Percentiles rank a stretch among this genome's conserved stretches.
Conservation (phyloP, 768 basidiomycete species). For the Leccinum arenicola region DNA sequence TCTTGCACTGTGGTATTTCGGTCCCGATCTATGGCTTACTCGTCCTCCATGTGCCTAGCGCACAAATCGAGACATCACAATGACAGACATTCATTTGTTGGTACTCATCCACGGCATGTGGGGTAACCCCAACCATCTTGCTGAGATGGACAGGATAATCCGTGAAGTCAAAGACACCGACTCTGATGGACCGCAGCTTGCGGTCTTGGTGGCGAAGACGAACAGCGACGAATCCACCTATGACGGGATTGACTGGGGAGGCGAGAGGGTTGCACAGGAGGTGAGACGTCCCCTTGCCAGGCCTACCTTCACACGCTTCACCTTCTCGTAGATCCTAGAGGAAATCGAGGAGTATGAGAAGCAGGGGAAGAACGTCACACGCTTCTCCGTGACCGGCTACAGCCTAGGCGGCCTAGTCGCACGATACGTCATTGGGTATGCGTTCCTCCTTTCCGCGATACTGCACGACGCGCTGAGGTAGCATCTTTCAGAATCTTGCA, state of each 20-base stretch:
- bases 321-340: slow-evolving; percentile 46
- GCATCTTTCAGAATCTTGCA: slow-evolving; percentile 49
- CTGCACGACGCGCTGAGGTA: slow-evolving; percentile 5
- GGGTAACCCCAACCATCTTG: slow-evolving; percentile 70
- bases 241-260: slow-evolving; percentile 84
- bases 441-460: neutral
- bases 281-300: slow-evolving; percentile 34
- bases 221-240: slow-evolving; percentile 69
- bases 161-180: slow-evolving; percentile 38
- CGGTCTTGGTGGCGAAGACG: slow-evolving; percentile 62
- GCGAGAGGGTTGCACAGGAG: slow-evolving; percentile 77
- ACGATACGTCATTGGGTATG: slow-evolving; percentile 72
- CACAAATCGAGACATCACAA: slow-evolving; percentile 11
- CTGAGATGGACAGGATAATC: slow-evolving; percentile 53
- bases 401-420: slow-evolving; percentile 79
- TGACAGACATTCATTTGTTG: slow-evolving; percentile 38
- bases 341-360: slow-evolving; percentile 51
- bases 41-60: neutral
- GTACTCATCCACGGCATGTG: slow-evolving; percentile 69
- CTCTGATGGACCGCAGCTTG: slow-evolving; percentile 43
- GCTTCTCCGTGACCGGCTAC: slow-evolving; percentile 78
- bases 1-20: neutral
- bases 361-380: slow-evolving; percentile 56
- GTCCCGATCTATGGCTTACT: neutral
- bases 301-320: slow-evolving; percentile 1